Percentiles rank a stretch among this genome's conserved stretches.
These are phyloP conservation scores for Starmerella floricola DNA, from an alignment of 805 yeast species.

Conservation along the genomic window DNA sequence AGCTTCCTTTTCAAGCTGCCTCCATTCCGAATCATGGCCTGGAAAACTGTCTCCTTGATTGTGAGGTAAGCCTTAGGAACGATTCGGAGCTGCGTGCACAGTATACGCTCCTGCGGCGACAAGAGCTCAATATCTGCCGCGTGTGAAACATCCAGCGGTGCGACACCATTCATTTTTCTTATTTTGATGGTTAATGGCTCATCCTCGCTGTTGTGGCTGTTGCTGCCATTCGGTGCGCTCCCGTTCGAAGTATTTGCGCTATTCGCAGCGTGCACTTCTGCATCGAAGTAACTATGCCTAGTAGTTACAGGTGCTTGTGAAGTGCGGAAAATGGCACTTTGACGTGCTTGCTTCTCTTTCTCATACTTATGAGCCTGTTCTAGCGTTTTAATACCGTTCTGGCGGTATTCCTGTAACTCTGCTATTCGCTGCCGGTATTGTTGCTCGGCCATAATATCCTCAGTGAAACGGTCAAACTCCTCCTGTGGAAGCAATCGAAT, in stretches of 20 bases:
- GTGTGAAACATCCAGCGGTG: conserved; percentile 35
- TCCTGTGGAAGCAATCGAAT: conserved; percentile 67
- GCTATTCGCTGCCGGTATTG: conserved; percentile 69
- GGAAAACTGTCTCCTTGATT: conserved; percentile 76
- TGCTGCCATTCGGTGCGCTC: neutral
- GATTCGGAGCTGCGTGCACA: conserved; percentile 74
- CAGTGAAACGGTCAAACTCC: conserved; percentile 66
- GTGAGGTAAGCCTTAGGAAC: conserved; percentile 90
- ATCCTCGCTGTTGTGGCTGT: conserved; percentile 16
- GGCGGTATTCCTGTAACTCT: conserved; percentile 87
- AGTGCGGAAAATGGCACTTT: conserved; percentile 34
- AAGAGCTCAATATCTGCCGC: conserved; percentile 74
- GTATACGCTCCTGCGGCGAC: conserved; percentile 74
- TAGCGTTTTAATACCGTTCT: conserved; percentile 71
- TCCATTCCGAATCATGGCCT: conserved; percentile 75
- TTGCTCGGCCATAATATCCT: conserved; percentile 64
- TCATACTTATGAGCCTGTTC: conserved; percentile 80
- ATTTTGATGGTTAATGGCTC: conserved; percentile 22
- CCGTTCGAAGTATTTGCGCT: neutral
- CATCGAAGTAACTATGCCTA: conserved; percentile 18
- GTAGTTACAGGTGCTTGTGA: conserved; percentile 17
- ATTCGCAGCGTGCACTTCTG: conserved; percentile 6
- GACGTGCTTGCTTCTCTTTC: conserved; percentile 65
- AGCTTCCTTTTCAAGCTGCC: conserved; percentile 72
- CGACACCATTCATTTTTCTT: conserved; percentile 25